Conservation (phyloP, 768 basidiomycete genomes). For the Gyrodon lividus region DNA sequence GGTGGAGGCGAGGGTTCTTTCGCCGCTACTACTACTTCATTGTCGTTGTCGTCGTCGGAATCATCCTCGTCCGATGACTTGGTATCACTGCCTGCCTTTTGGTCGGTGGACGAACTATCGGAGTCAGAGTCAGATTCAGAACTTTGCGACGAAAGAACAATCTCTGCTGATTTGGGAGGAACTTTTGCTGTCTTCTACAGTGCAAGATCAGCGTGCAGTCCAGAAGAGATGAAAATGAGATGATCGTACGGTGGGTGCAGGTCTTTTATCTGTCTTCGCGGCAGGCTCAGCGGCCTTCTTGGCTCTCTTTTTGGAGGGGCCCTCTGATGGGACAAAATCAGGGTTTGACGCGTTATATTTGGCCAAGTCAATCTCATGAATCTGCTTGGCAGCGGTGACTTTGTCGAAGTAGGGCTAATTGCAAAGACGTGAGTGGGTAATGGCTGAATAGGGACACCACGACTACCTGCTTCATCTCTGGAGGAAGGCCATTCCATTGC, state of each 20-base stretch:
- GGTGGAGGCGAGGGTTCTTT: conserved; percentile 30
- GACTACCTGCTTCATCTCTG: conserved; percentile 74
- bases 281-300: conserved; percentile 28
- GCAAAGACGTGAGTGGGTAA: not conserved
- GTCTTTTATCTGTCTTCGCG: conserved; percentile 29
- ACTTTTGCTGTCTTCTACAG: conserved; percentile 26
- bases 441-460: not conserved
- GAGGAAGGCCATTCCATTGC: conserved; percentile 68
- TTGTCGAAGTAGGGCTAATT: conserved; percentile 34
- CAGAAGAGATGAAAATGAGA: conserved; percentile 6
- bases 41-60: conserved; percentile 30
- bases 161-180: conserved; percentile 22
- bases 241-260: conserved; percentile 16
- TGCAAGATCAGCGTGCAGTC: conserved; percentile 12
- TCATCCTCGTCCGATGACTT: conserved; percentile 29
- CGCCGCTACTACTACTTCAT: conserved; percentile 25
- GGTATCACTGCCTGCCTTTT: conserved; percentile 15
- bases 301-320: conserved; percentile 37
- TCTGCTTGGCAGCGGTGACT: conserved; percentile 58
- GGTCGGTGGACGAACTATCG: conserved; percentile 28
- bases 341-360: conserved; percentile 60
- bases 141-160: conserved; percentile 28
- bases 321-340: conserved; percentile 47
- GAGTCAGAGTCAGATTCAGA: conserved; percentile 30
- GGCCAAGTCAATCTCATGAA: conserved; percentile 61